These are phyloP conservation scores for Mycena haematopus DNA, from an alignment of 768 basidiomycete genomes.

Conservation along the genomic window DNA sequence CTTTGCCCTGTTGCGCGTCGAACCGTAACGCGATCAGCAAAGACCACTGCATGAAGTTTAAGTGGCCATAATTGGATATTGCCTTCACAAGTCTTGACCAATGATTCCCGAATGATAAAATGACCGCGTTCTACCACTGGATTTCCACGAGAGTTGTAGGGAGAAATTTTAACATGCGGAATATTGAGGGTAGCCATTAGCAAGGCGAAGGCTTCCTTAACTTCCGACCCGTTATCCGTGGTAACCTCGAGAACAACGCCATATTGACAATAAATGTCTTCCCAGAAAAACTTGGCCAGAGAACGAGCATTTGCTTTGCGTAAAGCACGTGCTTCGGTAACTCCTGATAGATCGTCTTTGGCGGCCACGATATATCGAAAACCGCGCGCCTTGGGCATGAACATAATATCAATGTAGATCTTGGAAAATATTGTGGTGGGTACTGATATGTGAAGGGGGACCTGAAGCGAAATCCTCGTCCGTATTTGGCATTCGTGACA, in stretches of 20 bases:
- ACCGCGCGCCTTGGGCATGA: slow-evolving; percentile 32
- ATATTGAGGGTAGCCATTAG: background rate
- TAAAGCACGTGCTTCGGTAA: slow-evolving; percentile 33
- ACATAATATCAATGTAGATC: slow-evolving; percentile 34
- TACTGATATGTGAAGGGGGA: slow-evolving; percentile 20
- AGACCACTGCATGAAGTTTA: too few species aligned
- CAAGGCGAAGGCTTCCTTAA: slow-evolving; percentile 25
- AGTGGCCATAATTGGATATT: slow-evolving; percentile 13
- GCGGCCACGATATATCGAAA: slow-evolving; percentile 35
- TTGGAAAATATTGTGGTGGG: slow-evolving; percentile 26
- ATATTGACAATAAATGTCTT: slow-evolving; percentile 40
- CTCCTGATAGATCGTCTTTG: slow-evolving; percentile 36
- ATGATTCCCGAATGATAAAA: slow-evolving; percentile 7
- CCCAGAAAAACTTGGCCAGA: slow-evolving; percentile 38
- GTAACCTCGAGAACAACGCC: slow-evolving; percentile 33
- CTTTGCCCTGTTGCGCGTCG: too few species aligned
- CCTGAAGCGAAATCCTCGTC: slow-evolving; percentile 4
- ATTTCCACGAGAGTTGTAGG: slow-evolving; percentile 9
- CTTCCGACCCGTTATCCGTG: slow-evolving; percentile 39
- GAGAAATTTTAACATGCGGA: slow-evolving; percentile 14
- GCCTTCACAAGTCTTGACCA: slow-evolving; percentile 6
- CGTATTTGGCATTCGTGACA: slow-evolving; percentile 38
- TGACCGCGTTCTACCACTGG: slow-evolving; percentile 8
- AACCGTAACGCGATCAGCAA: too few species aligned
- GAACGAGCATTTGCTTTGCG: slow-evolving; percentile 8